These are phyloP conservation scores for Avena insularis DNA, from an alignment of 176 grass and related monocot species.

Conservation along the genomic window DNA sequence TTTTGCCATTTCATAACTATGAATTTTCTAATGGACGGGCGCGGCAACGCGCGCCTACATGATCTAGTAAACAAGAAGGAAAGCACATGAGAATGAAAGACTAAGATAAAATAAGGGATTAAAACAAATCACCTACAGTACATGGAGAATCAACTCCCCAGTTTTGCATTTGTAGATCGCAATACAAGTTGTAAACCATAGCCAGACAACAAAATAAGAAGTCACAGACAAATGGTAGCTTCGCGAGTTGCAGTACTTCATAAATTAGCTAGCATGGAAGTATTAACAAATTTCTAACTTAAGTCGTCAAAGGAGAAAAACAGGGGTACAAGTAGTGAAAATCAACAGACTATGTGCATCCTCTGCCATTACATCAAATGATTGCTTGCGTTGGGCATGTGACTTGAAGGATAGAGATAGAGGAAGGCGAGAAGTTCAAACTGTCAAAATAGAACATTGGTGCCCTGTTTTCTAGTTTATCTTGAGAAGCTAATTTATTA, in stretches of 20 bases:
- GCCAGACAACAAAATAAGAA: not conserved
- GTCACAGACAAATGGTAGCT: not conserved
- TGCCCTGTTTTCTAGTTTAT: not conserved
- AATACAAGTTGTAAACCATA: not conserved
- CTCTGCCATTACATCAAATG: not conserved
- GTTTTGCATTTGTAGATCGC: not conserved
- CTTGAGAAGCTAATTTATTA: not conserved
- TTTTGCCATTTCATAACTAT: too few relatives aligned
- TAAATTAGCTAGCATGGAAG: too few relatives aligned
- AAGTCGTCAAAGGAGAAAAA: too few relatives aligned
- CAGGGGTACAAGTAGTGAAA: not conserved
- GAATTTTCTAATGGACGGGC: too few relatives aligned
- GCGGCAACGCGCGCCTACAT: too few relatives aligned
- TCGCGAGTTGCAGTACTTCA: not conserved
- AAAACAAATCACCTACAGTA: not conserved
- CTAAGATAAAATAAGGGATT: too few relatives aligned
- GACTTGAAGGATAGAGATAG: not conserved
- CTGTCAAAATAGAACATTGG: not conserved
- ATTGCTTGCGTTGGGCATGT: not conserved
- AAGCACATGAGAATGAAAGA: too few relatives aligned
- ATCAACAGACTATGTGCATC: not conserved
- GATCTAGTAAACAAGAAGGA: too few relatives aligned
- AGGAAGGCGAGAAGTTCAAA: not conserved
- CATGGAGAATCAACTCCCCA: not conserved
- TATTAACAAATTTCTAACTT: too few relatives aligned